These are phyloP conservation scores for Plectosphaerella cucumerina DNA, from an alignment of 2,329 filamentous ascomycete genomes.

Conservation along the genomic window DNA sequence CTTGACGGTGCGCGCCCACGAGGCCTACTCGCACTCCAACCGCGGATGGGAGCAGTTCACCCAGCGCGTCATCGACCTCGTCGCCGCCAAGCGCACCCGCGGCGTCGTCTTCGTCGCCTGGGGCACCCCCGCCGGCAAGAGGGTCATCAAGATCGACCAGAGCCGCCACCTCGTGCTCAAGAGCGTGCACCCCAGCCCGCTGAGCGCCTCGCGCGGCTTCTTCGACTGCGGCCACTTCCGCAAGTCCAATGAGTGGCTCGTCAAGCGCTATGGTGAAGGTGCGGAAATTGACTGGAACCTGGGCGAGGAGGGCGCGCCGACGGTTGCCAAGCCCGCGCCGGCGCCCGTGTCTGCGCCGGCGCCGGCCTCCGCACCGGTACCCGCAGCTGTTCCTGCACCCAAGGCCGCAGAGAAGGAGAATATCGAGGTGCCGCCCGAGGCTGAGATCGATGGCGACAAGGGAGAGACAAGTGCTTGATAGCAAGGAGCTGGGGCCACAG, in stretches of 20 bases:
- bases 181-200: conserved; percentile 88
- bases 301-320: conserved; percentile 18
- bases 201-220: conserved; percentile 80
- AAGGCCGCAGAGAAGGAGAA: conserved; percentile 19
- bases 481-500: not conserved
- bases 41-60: conserved; percentile 93
- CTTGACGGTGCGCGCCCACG: conserved; percentile 84
- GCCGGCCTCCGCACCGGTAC: not conserved
- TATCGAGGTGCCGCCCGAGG: conserved; percentile 15
- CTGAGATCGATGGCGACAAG: conserved; percentile 14
- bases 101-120: conserved; percentile 96
- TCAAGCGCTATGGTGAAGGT: conserved; percentile 70
- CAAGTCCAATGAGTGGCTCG: conserved; percentile 81
- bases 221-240: conserved; percentile 80
- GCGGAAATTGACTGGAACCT: conserved; percentile 83
- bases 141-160: conserved; percentile 69
- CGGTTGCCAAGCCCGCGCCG: conserved; percentile 3
- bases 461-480: conserved; percentile 3
- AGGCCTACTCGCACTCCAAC: conserved; percentile 80
- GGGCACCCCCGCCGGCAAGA: conserved; percentile 79
- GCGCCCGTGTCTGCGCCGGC: not conserved
- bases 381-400: not conserved
- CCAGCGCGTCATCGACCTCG: conserved; percentile 83
- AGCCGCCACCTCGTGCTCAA: conserved; percentile 77
- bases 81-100: conserved; percentile 68